Percentiles rank a stretch among this genome's conserved stretches.
phyloP scores from a whole-genome alignment of 257 asterid genomes.

The Nemophila menziesii region DNA sequence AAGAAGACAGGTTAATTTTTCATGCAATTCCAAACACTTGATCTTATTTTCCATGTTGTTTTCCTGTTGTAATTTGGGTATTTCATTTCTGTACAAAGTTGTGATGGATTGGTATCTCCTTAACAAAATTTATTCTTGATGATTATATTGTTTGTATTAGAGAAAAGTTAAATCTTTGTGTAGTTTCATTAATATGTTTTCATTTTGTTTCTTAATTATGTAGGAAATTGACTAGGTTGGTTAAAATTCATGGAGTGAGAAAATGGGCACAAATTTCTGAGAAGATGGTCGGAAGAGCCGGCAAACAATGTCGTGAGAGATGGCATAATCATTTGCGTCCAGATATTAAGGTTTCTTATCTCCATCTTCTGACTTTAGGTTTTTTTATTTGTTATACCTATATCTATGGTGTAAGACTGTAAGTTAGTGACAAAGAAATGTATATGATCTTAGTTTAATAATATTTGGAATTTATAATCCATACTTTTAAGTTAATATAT shows the following conservation, averaged over 20 bases:
- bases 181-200: background rate
- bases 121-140: background rate
- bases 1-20: slow-evolving; percentile 46
- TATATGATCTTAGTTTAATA: too few species aligned
- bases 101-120: background rate
- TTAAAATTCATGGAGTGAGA: slow-evolving; percentile 30
- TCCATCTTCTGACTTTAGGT: background rate
- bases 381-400: background rate
- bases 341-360: slow-evolving; percentile 41
- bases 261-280: slow-evolving; percentile 58
- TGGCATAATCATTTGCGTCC: slow-evolving; percentile 82
- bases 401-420: too few species aligned
- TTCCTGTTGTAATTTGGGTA: background rate
- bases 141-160: background rate
- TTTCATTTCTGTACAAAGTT: too few species aligned
- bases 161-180: background rate
- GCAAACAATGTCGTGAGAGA: slow-evolving; percentile 78
- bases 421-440: too few species aligned
- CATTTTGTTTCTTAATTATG: background rate
- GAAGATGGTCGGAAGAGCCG: slow-evolving; percentile 56
- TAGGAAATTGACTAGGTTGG: slow-evolving; percentile 39
- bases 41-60: background rate
- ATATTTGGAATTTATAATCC: background rate
- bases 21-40: background rate
- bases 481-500: background rate